Conservation (phyloP, 495 filamentous ascomycete species). For the Penicillium desertorum region DNA sequence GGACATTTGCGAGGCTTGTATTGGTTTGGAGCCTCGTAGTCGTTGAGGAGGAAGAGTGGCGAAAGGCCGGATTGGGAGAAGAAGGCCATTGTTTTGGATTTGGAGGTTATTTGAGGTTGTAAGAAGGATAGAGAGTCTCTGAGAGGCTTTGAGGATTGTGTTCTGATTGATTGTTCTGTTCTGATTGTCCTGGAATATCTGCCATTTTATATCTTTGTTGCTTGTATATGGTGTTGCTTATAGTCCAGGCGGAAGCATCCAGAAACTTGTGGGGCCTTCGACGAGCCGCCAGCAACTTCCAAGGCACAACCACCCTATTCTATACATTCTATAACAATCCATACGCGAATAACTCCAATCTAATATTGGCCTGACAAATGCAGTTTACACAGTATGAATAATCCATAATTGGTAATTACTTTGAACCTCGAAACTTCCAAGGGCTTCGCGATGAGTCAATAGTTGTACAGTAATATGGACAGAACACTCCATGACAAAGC, state of each 20-base stretch:
- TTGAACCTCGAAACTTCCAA: slow-evolving; percentile 5
- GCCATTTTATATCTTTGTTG: slow-evolving; percentile 5
- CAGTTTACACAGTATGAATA: background rate
- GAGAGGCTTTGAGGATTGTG: slow-evolving; percentile 1
- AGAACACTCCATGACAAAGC: background rate
- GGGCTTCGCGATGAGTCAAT: slow-evolving; percentile 2
- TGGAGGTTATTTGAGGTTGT: background rate
- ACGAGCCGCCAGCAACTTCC: slow-evolving; percentile 13
- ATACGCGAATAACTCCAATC: background rate
- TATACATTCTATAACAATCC: background rate
- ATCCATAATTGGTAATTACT: background rate
- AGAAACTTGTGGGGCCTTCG: slow-evolving; percentile 19
- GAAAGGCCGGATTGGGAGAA: slow-evolving; percentile 59
- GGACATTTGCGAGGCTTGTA: background rate
- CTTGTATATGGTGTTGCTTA: slow-evolving; percentile 1
- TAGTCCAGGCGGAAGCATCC: slow-evolving; percentile 20
- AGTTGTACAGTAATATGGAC: background rate
- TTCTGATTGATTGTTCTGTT: slow-evolving; percentile 1
- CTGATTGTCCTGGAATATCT: background rate
- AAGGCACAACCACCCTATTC: background rate
- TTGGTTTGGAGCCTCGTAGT: slow-evolving; percentile 59
- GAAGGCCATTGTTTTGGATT: slow-evolving; percentile 60
- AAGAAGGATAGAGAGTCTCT: background rate
- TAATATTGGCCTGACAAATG: background rate
- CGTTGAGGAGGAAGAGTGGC: slow-evolving; percentile 75